A percentile compares a stretch with the other conserved stretches of the same genome.
These are phyloP conservation scores for Populus pruinosa DNA, from an alignment of 345 rosid genomes.

Conservation along the genomic window DNA sequence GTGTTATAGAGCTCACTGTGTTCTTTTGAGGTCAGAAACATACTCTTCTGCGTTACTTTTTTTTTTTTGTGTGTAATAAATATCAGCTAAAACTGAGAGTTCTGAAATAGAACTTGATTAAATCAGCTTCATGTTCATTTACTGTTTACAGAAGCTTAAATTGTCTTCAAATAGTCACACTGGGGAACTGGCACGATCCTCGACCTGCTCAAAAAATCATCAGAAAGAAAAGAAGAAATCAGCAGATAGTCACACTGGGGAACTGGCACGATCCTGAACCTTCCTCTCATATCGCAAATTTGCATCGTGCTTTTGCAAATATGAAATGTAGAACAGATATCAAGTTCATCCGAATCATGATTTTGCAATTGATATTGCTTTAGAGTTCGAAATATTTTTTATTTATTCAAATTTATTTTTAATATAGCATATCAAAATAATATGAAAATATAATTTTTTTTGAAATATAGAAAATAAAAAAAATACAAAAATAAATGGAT, in stretches of 20 bases:
- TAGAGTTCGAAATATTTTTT: too few species aligned
- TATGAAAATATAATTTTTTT: too few species aligned
- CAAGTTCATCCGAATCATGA: background rate
- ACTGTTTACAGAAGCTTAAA: background rate
- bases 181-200: constrained; percentile 45
- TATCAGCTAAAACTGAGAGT: background rate
- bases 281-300: background rate
- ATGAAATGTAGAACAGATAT: background rate
- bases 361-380: background rate
- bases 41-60: background rate
- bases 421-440: too few species aligned
- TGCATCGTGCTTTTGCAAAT: background rate
- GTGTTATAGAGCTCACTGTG: background rate
- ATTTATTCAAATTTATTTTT: too few species aligned
- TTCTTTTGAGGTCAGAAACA: background rate
- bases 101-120: background rate
- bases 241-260: background rate
- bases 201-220: constrained; percentile 24
- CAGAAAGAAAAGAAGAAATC: background rate
- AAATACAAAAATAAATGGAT: too few species aligned
- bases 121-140: background rate
- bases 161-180: constrained; percentile 38
- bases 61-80: too few species aligned
- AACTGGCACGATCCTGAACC: background rate
- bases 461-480: too few species aligned